A percentile compares a stretch with the other conserved stretches of the same genome.
Evolutionary conservation across 2,329 filamentous ascomycete species (phyloP).

Genomic region (Pseudocercospora cruenta): DNA sequence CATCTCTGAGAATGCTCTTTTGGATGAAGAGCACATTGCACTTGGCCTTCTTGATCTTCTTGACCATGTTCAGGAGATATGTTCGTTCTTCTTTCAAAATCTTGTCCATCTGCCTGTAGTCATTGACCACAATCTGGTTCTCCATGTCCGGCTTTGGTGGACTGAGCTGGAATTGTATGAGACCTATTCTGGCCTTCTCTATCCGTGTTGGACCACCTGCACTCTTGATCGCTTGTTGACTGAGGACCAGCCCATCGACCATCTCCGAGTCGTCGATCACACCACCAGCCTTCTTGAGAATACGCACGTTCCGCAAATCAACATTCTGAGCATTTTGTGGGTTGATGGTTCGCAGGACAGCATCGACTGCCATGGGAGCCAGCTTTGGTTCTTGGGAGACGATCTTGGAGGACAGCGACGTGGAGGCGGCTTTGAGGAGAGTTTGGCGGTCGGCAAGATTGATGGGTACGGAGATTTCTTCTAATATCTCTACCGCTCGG

Average conservation of each 20-base stretch:
- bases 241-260: conserved; percentile 89
- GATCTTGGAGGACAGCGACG: conserved; percentile 96
- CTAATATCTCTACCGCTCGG: conserved; percentile 84
- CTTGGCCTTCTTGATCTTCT: conserved; percentile 99
- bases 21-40: conserved; percentile 98
- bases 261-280: conserved; percentile 99
- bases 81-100: conserved; percentile 98
- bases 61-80: conserved; percentile 97
- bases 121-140: conserved; percentile 98
- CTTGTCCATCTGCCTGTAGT: conserved; percentile 99
- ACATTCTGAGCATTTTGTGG: conserved; percentile 95
- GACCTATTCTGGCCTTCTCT: conserved; percentile 94
- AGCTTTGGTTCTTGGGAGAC: conserved; percentile 96
- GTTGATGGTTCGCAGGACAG: conserved; percentile 94
- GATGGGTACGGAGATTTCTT: conserved; percentile 95
- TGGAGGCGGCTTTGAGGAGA: conserved; percentile 94
- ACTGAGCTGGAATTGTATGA: conserved; percentile 98
- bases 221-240: conserved; percentile 90
- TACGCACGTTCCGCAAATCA: conserved; percentile 92
- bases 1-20: conserved; percentile 96
- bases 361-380: conserved; percentile 97
- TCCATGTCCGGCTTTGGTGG: conserved; percentile 99
- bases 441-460: conserved; percentile 83
- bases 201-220: conserved; percentile 88
- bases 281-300: conserved; percentile 95